Evolutionary conservation across 805 yeast species (phyloP), one percentile per base, ranked within the genome.

Genomic region (Zygosaccharomyces bisporus): DNA sequence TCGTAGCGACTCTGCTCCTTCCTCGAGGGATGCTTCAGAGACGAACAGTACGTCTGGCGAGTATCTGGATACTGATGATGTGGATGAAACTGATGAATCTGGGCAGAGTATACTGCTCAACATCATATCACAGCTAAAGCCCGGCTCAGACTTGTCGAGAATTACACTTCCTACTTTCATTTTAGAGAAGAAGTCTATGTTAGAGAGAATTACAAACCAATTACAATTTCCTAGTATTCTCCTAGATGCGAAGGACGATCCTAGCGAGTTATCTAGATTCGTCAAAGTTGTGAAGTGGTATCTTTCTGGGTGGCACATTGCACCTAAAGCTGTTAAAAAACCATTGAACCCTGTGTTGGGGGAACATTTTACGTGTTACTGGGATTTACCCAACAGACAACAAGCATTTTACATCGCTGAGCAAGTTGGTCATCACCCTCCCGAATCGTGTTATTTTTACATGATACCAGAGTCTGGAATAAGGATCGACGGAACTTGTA

Each of bases 341-440:
- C 99, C 99, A 0, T 72, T 93, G 57, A 93, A 93, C 61, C 99
- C 99, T 1, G 88, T 93, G 5, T 63, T 93, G 19, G 97, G 98
- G 23, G 99, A 93, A 63, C 76, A 83, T 53, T 93, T 87, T 65
- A 77, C 87, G 16, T 83, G 96, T 59, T 90, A 84, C 63, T 93
- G 99, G 99, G 93, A 89, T 56, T 68, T 88, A 36, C 80, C 90
- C 8, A 79, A 84, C 40, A 76, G 73, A 23, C 79, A 75, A 23
- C 75, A 75, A 41, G 95, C 96, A 0, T 91, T 77, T 62, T 93
- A 91, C 63, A 67, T 91, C 16, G 74, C 97, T 1, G 99, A 93
- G 64, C 99, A 93, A 65, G 90, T 97, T 0, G 86, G 95, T 24
- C 99, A 93, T 60, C 99, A 93, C 63, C 98, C 99, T n/a, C 99